Conservation (phyloP, 116 monocot species). For the Zostera marina region DNA sequence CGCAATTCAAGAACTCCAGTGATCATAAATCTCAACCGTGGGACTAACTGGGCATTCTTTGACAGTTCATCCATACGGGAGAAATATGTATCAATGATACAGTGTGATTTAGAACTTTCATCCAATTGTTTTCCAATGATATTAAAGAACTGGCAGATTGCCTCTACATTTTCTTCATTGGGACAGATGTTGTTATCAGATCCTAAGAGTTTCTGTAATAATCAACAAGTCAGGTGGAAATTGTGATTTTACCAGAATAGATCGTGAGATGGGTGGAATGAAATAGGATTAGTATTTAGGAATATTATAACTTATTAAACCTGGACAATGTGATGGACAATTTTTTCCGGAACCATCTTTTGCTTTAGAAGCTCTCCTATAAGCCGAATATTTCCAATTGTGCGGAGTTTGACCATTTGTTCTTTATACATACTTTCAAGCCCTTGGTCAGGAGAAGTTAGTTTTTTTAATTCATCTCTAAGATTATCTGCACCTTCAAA, state of each 20-base stretch:
- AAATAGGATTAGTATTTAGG: slow-evolving; percentile 3
- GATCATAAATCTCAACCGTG: slow-evolving; percentile 71
- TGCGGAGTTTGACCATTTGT: slow-evolving; percentile 61
- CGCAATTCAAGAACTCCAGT: slow-evolving; percentile 78
- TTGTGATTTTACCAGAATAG: background rate
- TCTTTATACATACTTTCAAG: slow-evolving; percentile 59
- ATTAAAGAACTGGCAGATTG: slow-evolving; percentile 88
- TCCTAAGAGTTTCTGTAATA: slow-evolving; percentile 49
- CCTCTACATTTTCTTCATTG: slow-evolving; percentile 86
- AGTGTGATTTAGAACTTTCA: slow-evolving; percentile 50
- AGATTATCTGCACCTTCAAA: slow-evolving; percentile 69
- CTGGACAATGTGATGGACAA: slow-evolving; percentile 94
- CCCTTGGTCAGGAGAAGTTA: slow-evolving; percentile 60
- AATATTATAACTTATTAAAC: slow-evolving; percentile 16
- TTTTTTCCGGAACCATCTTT: slow-evolving; percentile 74
- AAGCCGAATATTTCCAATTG: slow-evolving; percentile 78
- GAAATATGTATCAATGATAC: slow-evolving; percentile 67
- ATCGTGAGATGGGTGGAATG: background rate
- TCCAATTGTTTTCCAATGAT: slow-evolving; percentile 95
- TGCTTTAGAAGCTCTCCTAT: slow-evolving; percentile 93
- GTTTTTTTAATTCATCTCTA: slow-evolving; percentile 40
- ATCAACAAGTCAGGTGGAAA: background rate
- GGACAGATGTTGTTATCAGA: slow-evolving; percentile 40
- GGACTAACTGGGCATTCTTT: slow-evolving; percentile 43
- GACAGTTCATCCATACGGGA: slow-evolving; percentile 58